These are phyloP conservation scores for Boletellus sp. DNA, from an alignment of 768 basidiomycete genomes.

Conservation along the genomic window DNA sequence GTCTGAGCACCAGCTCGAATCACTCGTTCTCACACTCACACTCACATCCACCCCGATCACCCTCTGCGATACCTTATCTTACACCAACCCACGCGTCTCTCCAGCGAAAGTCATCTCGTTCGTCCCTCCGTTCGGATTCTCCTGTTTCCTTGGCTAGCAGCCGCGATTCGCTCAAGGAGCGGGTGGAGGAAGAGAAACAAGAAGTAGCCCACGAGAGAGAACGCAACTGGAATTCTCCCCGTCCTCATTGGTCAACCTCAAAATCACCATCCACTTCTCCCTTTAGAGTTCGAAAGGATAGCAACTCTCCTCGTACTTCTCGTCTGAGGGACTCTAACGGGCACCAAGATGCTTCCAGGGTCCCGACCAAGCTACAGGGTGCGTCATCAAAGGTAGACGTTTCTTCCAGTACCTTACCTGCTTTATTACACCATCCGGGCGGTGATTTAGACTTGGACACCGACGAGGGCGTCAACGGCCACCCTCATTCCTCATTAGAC, in stretches of 20 bases:
- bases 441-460: conserved; percentile 1
- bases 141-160: conserved; percentile 38
- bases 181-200: conserved; percentile 25
- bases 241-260: conserved; percentile 47
- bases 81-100: conserved; percentile 31
- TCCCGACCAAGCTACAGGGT: conserved; percentile 1
- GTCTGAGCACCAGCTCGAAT: conserved; percentile 37
- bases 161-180: conserved; percentile 33
- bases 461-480: neutral
- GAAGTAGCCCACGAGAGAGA: conserved; percentile 52
- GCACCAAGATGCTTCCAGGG: conserved; percentile 4
- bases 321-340: conserved; percentile 6
- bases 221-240: conserved; percentile 70
- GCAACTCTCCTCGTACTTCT: conserved; percentile 14
- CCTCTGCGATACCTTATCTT: conserved; percentile 36
- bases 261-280: conserved; percentile 18
- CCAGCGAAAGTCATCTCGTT: conserved; percentile 33
- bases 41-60: conserved; percentile 38
- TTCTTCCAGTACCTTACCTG: neutral
- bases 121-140: conserved; percentile 39
- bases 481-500: neutral
- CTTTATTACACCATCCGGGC: neutral
- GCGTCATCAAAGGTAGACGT: neutral
- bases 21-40: conserved; percentile 34
- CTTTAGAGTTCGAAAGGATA: conserved; percentile 1